These are phyloP conservation scores for Daldinia bambusicola DNA, from an alignment of 495 filamentous ascomycete species.

Conservation along the genomic window DNA sequence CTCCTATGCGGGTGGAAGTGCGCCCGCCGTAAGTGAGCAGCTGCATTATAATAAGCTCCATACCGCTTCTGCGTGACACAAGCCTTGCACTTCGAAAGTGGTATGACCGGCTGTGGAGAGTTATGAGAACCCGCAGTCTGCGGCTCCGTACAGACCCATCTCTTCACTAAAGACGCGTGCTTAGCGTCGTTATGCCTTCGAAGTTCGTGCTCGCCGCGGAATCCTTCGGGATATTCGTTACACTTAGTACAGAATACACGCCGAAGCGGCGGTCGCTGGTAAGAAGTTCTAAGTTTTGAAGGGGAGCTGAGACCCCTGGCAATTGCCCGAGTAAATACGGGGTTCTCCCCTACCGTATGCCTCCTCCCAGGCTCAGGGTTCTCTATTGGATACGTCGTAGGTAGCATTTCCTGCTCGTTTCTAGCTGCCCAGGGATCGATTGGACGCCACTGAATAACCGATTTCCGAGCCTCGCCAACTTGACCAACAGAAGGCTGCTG, in stretches of 20 bases:
- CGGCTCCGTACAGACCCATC: constrained; percentile 77
- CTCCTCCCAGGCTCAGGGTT: constrained; percentile 52
- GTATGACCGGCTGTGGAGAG: constrained; percentile 68
- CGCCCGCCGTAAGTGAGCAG: constrained; percentile 87
- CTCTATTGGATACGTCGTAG: constrained; percentile 48
- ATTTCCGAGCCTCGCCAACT: constrained; percentile 51
- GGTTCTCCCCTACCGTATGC: constrained; percentile 61
- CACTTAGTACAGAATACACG: constrained; percentile 84
- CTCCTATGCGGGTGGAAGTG: constrained; percentile 85
- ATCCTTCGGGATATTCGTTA: constrained; percentile 84
- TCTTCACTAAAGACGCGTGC: constrained; percentile 76
- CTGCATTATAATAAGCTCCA: constrained; percentile 96
- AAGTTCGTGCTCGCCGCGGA: constrained; percentile 94
- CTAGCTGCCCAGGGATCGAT: constrained; percentile 53
- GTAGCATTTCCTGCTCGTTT: constrained; percentile 43
- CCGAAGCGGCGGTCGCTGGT: constrained; percentile 78
- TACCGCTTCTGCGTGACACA: constrained; percentile 85
- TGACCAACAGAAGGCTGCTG: constrained; percentile 49
- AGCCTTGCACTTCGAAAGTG: constrained; percentile 85
- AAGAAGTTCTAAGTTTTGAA: constrained; percentile 72
- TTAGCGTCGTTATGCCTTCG: constrained; percentile 85
- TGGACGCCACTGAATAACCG: constrained; percentile 56
- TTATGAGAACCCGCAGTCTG: constrained; percentile 46
- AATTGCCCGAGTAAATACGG: constrained; percentile 53
- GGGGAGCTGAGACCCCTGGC: constrained; percentile 55